Base-by-base conservation (phyloP, 352 stramenopile species). In the Pythium volutum region DNA sequence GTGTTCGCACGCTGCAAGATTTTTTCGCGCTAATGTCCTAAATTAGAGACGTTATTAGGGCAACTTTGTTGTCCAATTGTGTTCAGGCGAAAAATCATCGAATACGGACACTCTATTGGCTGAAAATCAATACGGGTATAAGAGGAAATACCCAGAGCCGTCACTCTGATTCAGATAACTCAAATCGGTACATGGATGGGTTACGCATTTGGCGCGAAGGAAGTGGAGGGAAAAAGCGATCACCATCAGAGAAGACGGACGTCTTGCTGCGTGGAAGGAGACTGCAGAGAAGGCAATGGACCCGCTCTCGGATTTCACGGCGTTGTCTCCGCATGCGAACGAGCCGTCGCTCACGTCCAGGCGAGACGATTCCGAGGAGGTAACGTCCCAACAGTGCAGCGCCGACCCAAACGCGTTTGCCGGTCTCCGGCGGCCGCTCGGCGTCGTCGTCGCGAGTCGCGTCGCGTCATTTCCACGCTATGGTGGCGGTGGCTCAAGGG, bases 391-490 rank as follows among this genome's bases (percentile, higher is more conserved):
- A 62, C 83, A 92, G 55, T 88, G 71, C 69, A 90, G 83, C 47
- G 79, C 83, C 7, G 79, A 89, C 59, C 69, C 73, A 38, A 79
- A 46, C 52, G 75, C 80, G 26, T 89, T 92, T 59, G n/a, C 64
- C 22, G 70, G 71, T 7, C 73, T 84, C 43, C 66, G 71, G 34
- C 53, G 59, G 14, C 34, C 52, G 18, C 54, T 43, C 25, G 53
- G 49, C 38, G 66, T 73, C 20, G 55, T 68, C 29, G 6, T 59
- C 23, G 7, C 49, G 29, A 63, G 25, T 15, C 10, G 23, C 38
- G 53, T 22, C 49, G 42, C 33, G 14, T 39, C 22, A 18, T 29
- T 39, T n/a, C 20, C 9, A 22, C n/a, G 31, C 14, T 34, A 23
- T 0, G 34, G 36, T 22, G 41, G 10, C 11, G 49, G 46, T 20